Percentiles rank a stretch among this genome's conserved stretches.
Evolutionary conservation across 306 rosid genomes (phyloP).

Genomic region (Castanea sativa): DNA sequence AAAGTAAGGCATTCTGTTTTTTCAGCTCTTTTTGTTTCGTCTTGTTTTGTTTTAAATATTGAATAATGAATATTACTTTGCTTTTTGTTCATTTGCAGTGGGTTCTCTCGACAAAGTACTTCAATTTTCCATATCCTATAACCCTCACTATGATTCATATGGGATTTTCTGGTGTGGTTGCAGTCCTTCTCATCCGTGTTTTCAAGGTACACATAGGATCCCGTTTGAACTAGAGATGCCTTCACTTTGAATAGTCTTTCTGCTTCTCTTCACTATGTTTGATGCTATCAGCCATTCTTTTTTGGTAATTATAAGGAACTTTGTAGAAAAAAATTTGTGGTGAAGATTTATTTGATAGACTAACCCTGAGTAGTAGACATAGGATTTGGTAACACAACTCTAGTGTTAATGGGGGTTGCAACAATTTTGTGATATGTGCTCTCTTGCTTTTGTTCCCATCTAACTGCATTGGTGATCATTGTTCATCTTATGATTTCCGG

Average conservation of each 20-base stretch:
- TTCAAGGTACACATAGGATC: conserved; percentile 35
- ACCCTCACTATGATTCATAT: conserved; percentile 66
- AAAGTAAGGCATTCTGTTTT: conserved; percentile 23
- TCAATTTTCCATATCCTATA: conserved; percentile 60
- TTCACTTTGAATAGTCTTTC: background rate
- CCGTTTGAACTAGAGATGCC: conserved; percentile 25
- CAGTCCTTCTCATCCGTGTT: conserved; percentile 52
- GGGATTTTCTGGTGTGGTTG: conserved; percentile 59
- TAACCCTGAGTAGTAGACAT: background rate
- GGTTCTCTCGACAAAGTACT: conserved; percentile 54
- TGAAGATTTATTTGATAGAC: background rate
- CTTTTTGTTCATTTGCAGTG: conserved; percentile 34
- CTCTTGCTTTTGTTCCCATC: background rate
- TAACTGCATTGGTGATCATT: background rate
- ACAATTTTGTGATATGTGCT: background rate
- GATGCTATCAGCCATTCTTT: background rate
- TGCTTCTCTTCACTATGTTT: background rate
- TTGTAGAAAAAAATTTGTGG: background rate
- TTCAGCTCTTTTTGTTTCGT: background rate
- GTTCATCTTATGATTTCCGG: background rate
- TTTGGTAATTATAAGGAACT: background rate
- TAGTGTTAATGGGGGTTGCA: background rate
- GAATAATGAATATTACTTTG: background rate
- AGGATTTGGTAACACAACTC: background rate
- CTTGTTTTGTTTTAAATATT: background rate